These are phyloP conservation scores for Microsporum audouinii DNA, from an alignment of 2,329 filamentous ascomycete genomes.

Conservation along the genomic window DNA sequence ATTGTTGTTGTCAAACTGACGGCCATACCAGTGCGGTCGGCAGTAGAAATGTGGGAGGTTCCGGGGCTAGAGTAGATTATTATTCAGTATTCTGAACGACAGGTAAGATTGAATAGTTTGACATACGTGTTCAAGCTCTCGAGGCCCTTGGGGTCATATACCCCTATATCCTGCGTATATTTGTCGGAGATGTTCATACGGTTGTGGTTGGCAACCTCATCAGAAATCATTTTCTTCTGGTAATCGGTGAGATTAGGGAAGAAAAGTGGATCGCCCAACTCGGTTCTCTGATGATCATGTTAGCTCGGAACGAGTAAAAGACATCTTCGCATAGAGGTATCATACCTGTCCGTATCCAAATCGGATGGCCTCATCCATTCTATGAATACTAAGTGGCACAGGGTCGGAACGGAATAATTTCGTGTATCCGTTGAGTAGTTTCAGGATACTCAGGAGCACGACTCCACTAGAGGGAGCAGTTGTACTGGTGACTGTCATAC, in stretches of 20 bases:
- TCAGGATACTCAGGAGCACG: constrained; percentile 64
- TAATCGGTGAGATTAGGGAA: constrained; percentile 52
- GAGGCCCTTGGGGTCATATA: constrained; percentile 59
- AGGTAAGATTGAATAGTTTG: not conserved
- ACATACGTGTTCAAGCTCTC: constrained; percentile 52
- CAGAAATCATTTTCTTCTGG: constrained; percentile 56
- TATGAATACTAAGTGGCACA: constrained; percentile 62
- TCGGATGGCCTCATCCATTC: constrained; percentile 75
- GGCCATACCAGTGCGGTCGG: constrained; percentile 62
- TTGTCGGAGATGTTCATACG: constrained; percentile 59
- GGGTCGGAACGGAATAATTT: constrained; percentile 47
- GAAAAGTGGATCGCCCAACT: constrained; percentile 72
- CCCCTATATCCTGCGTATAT: constrained; percentile 57
- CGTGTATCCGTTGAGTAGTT: constrained; percentile 68
- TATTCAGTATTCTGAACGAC: not conserved
- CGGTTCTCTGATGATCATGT: constrained; percentile 44
- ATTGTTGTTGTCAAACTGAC: constrained; percentile 77
- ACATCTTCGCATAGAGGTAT: not conserved
- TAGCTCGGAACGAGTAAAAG: not conserved
- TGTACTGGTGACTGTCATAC: constrained; percentile 53
- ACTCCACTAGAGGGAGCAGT: constrained; percentile 68
- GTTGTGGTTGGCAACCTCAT: constrained; percentile 47
- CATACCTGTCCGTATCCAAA: constrained; percentile 63
- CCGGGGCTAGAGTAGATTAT: constrained; percentile 29
- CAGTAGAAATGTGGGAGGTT: constrained; percentile 47